phyloP scores from a whole-genome alignment of 2,329 filamentous ascomycete species.

The Pseudogymnoascus sp. region DNA sequence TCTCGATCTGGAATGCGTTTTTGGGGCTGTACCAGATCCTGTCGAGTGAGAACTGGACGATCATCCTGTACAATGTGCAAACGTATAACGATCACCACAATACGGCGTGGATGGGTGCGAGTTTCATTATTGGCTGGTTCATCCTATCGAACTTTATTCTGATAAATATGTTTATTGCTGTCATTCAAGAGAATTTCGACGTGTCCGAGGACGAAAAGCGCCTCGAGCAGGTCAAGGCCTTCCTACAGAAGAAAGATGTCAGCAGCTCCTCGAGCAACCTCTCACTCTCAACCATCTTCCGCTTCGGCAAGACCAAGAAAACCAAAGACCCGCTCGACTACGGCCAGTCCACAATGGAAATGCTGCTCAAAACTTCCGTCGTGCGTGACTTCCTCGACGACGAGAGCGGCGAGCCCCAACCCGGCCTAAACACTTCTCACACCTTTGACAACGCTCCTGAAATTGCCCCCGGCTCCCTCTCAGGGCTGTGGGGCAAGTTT shows the following conservation, averaged over 20 bases:
- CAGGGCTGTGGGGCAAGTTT: slow-evolving; percentile 53
- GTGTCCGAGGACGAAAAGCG: slow-evolving; percentile 98
- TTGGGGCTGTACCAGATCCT: slow-evolving; percentile 96
- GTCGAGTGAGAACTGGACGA: slow-evolving; percentile 94
- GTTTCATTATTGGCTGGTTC: slow-evolving; percentile 92
- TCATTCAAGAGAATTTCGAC: slow-evolving; percentile 99
- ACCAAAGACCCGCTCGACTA: slow-evolving; percentile 82
- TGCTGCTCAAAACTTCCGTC: slow-evolving; percentile 92
- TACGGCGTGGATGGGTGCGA: slow-evolving; percentile 86
- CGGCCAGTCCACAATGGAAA: slow-evolving; percentile 84
- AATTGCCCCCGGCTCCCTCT: slow-evolving; percentile 43
- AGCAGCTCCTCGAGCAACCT: slow-evolving; percentile 64
- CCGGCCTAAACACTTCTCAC: slow-evolving; percentile 18
- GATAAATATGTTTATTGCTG: slow-evolving; percentile 99
- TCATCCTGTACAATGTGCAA: slow-evolving; percentile 75
- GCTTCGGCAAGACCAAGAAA: slow-evolving; percentile 49
- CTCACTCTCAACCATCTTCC: slow-evolving; percentile 62
- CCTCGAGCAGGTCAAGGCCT: slow-evolving; percentile 89
- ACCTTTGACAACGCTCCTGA: slow-evolving; percentile 10
- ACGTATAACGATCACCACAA: slow-evolving; percentile 52
- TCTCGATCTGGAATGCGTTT: slow-evolving; percentile 90
- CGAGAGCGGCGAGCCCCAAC: slow-evolving; percentile 37
- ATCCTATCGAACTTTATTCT: slow-evolving; percentile 92
- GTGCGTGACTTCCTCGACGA: slow-evolving; percentile 92
- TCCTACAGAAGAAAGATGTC: slow-evolving; percentile 83